Conservation (phyloP, 345 rosid species). For the Murraya koenigii region DNA sequence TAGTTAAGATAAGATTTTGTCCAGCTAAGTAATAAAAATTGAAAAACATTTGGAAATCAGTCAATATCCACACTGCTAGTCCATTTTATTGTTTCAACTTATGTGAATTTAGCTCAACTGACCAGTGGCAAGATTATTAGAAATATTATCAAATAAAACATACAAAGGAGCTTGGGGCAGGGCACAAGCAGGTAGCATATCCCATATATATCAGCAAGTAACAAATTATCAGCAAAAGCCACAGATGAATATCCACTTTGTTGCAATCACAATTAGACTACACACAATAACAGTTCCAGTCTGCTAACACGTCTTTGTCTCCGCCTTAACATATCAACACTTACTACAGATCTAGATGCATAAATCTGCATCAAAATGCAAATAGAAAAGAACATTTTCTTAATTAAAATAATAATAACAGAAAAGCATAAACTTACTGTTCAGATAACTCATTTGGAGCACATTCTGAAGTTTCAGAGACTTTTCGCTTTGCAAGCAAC, state of each 20-base stretch:
- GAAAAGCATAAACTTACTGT: not conserved
- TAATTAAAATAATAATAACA: not conserved
- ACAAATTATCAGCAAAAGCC: not conserved
- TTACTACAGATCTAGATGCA: not conserved
- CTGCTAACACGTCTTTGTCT: not conserved
- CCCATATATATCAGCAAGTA: not conserved
- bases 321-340: slow-evolving; percentile 1
- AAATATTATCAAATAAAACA: not conserved
- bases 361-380: not conserved
- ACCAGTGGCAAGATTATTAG: not conserved
- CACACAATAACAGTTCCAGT: not conserved
- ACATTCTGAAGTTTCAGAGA: slow-evolving; percentile 26
- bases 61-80: not conserved
- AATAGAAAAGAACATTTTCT: not conserved
- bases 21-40: not conserved
- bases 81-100: not conserved
- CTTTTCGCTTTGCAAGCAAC: slow-evolving; percentile 26
- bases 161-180: not conserved
- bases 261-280: not conserved
- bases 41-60: not conserved
- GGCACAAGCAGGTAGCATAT: not conserved
- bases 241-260: not conserved
- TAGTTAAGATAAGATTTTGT: not conserved
- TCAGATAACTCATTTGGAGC: slow-evolving; percentile 23
- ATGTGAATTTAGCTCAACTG: not conserved